Evolutionary conservation across 371 early-diverging fungal species (phyloP), one percentile per base, ranked within the genome.

Genomic region (Apophysomyces trapeziformis): DNA sequence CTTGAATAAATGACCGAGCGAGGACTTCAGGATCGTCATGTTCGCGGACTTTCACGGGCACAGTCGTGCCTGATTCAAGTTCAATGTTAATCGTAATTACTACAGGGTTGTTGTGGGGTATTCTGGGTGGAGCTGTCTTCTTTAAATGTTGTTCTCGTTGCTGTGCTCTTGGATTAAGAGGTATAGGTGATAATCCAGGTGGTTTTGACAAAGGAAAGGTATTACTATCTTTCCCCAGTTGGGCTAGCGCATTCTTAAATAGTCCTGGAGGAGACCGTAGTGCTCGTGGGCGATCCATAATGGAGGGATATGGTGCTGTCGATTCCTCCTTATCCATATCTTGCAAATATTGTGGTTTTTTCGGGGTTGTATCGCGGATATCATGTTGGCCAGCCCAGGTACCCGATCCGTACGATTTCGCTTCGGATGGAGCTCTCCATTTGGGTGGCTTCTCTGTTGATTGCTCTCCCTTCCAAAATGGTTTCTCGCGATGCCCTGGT

Each of bases 71-170:
- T 14, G 39, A 21, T 12, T 64, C 57, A 7, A 71, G 59, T 37
- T 68, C 68, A 13, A 71, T 50, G 45, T 71, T 67, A 56, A 71
- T 68, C 5, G 72, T 58, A 13, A 71, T 58, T 6, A 71, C 41
- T 18, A 71, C 57, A 26, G 69, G 69, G 46, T 69, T 68, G 26
- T 68, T 16, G 32, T 26, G 32, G 43, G 11, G 38, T 21, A 7
- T 13, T 16, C 12, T 16, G 2, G 13, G 1, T 54, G 18, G 57
- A n/a, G 39, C 37, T 7, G 44, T 26, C 9, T 6, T 46, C 5
- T 46, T 16, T 9, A 21, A 2, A 43, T 8, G 7, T 7, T 58
- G 57, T 12, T 21, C 58, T 58, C 35, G 64, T 14, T 64, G 63
- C 26, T 64, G 39, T 26, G 18, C 47, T 43, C 50, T 66, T 32